Percentiles rank a stretch among this genome's conserved stretches.
phyloP scores from a whole-genome alignment of 1,139 yeast genomes.

The Hansenula sp. region DNA sequence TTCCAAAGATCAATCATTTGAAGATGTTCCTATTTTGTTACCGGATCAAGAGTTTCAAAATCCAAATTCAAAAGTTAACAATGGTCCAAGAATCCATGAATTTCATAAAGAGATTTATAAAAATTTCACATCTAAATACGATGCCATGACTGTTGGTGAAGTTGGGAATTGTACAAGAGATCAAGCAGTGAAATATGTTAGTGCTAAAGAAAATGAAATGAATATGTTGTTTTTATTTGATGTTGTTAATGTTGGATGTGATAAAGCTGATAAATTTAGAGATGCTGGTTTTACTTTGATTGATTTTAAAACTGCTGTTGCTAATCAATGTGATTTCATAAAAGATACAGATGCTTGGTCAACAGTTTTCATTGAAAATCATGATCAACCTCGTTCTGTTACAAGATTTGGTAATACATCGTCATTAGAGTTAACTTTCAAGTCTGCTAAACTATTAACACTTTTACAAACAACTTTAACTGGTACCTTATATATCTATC shows the following conservation, averaged over 20 bases:
- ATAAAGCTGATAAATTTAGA: slow-evolving; percentile 28
- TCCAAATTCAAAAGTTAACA: slow-evolving; percentile 29
- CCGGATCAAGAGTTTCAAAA: slow-evolving; percentile 41
- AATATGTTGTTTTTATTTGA: slow-evolving; percentile 50
- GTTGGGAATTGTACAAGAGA: slow-evolving; percentile 42
- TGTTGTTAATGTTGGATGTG: slow-evolving; percentile 40
- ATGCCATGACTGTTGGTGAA: slow-evolving; percentile 57
- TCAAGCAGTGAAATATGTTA: slow-evolving; percentile 41
- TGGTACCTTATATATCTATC: slow-evolving; percentile 55
- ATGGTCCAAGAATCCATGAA: slow-evolving; percentile 55
- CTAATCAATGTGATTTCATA: slow-evolving; percentile 32
- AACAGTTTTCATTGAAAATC: slow-evolving; percentile 54
- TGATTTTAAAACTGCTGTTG: slow-evolving; percentile 42
- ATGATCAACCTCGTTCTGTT: slow-evolving; percentile 53
- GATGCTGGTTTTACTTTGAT: slow-evolving; percentile 35
- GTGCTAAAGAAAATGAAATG: slow-evolving; percentile 47
- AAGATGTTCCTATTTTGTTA: slow-evolving; percentile 45
- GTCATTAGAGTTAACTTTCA: slow-evolving; percentile 24
- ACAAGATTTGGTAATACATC: slow-evolving; percentile 47
- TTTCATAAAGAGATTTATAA: slow-evolving; percentile 50
- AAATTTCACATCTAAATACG: slow-evolving; percentile 43
- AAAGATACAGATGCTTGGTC: slow-evolving; percentile 58
- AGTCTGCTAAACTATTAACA: slow-evolving; percentile 46
- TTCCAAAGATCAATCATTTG: slow-evolving; percentile 40
- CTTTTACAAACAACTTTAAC: slow-evolving; percentile 43